These are phyloP conservation scores for Gloeophyllum trabeum DNA, from an alignment of 768 basidiomycete genomes.

Conservation along the genomic window DNA sequence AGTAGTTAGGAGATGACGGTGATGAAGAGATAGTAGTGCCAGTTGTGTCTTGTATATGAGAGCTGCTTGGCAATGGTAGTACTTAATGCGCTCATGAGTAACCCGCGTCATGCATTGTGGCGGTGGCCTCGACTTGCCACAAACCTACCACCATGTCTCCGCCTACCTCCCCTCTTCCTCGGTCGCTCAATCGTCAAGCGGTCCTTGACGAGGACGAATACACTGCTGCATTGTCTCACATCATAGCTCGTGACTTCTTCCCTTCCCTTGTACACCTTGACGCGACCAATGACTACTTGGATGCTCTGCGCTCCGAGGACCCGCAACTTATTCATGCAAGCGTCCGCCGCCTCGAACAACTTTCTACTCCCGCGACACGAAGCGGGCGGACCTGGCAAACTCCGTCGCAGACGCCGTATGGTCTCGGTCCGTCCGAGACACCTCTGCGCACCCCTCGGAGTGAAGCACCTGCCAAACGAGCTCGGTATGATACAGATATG, in stretches of 20 bases:
- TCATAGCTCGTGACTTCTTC: slow-evolving; percentile 97
- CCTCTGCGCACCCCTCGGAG: slow-evolving; percentile 33
- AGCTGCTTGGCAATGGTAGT: too few species aligned
- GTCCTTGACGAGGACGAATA: slow-evolving; percentile 93
- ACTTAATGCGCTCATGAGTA: too few species aligned
- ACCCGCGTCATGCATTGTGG: too few species aligned
- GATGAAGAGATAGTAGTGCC: too few species aligned
- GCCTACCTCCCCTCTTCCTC: slow-evolving; percentile 11
- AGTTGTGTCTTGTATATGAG: too few species aligned
- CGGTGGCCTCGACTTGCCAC: slow-evolving; percentile 20
- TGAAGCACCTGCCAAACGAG: slow-evolving; percentile 38
- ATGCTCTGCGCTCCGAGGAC: slow-evolving; percentile 69
- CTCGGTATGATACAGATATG: slow-evolving; percentile 47
- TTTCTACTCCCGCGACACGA: slow-evolving; percentile 39
- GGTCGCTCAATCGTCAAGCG: slow-evolving; percentile 61
- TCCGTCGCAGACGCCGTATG: slow-evolving; percentile 61
- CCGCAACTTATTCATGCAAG: slow-evolving; percentile 66
- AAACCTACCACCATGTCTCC: slow-evolving; percentile 15
- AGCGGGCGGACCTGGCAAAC: slow-evolving; percentile 23
- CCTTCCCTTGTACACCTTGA: slow-evolving; percentile 86
- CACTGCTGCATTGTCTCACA: slow-evolving; percentile 77
- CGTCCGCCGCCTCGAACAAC: slow-evolving; percentile 60
- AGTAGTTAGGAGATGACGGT: not conserved
- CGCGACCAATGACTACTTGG: slow-evolving; percentile 79
- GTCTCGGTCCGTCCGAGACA: slow-evolving; percentile 48